Evolutionary conservation across 1,284 basidiomycete genomes (phyloP), one percentile per base, ranked within the genome.

Genomic region (Porogramme epimiltina): DNA sequence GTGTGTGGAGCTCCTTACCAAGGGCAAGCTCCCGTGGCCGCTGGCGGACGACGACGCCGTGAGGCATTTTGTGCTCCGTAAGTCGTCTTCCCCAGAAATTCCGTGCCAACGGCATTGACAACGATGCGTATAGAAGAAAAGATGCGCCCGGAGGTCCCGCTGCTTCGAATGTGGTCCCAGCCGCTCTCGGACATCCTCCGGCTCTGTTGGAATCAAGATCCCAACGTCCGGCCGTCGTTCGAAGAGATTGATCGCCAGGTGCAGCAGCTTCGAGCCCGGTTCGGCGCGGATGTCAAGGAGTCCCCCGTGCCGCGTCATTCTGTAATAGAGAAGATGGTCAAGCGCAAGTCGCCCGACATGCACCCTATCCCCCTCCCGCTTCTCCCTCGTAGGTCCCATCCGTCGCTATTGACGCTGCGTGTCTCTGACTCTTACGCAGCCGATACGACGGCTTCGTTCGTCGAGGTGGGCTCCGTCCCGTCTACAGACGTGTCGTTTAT

Each of bases 1-100:
- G 40, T 87, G 86, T 55, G 73, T 85, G 23, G 89, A 92, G 69
- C 79, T 90, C 50, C 68, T 91, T 22, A 75, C 72, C 1, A 80
- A 84, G 71, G 87, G 85, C 16, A 72, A 71, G 25, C 69, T 83
- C 50, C 89, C 81, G 3, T 91, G 84, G 87, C 71, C 70, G 6
- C 69, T 72, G 44, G 67, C 79, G 50, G 81, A 85, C 54, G 88
- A 91, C 56, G 72, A 76, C 16, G 66, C 74, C 0, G 82, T 91
- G 10, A 70, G 78, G 19, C 75, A 76, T 48, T 77, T 85, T 25
- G 84, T 91, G 3, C 64, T 85, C 16, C 70, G 88, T 90, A 58
- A 52, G 81, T 73, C 31, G 4, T 4, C 19, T 6, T 40, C 24
- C n/a, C 33, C 73, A 76, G 59, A 59, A 63, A 44, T 51, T 76